These are phyloP conservation scores for Quercus tomentella DNA, from an alignment of 331 rosid genomes.

Conservation along the genomic window DNA sequence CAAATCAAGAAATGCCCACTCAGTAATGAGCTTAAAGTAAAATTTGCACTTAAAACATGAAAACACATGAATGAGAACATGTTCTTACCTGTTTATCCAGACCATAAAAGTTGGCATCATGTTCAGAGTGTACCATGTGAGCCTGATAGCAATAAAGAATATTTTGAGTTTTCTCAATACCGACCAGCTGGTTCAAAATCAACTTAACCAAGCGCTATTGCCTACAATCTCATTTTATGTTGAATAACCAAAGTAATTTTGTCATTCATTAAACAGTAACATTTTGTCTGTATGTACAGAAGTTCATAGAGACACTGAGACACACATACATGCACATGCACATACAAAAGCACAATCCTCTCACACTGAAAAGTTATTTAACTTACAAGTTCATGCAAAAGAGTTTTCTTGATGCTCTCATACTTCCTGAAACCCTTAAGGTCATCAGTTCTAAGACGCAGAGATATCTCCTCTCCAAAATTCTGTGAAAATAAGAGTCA, in stretches of 20 bases:
- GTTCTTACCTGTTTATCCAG: conserved; percentile 76
- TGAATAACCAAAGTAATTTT: background rate
- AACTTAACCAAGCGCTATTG: background rate
- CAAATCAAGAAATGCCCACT: conserved; percentile 15
- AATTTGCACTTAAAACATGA: background rate
- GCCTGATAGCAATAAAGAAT: conserved; percentile 56
- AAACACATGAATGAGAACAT: background rate
- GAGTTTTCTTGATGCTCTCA: conserved; percentile 84
- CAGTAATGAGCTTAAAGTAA: conserved; percentile 1
- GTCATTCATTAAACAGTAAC: background rate
- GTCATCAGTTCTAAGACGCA: conserved; percentile 96
- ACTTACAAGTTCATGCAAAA: conserved; percentile 95
- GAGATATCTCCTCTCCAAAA: conserved; percentile 90
- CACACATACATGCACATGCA: background rate
- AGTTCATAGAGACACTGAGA: background rate
- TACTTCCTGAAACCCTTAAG: conserved; percentile 92
- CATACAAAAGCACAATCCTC: background rate
- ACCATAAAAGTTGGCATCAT: conserved; percentile 78
- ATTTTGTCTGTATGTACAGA: background rate
- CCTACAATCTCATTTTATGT: background rate
- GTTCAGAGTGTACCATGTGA: conserved; percentile 83
- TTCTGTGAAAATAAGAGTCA: conserved; percentile 44
- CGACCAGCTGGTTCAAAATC: background rate
- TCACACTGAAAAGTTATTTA: background rate
- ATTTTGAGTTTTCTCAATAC: conserved; percentile 17